A percentile compares a stretch with the other conserved stretches of the same genome.
phyloP scores from a whole-genome alignment of 1,284 basidiomycete genomes.

The Malassezia restricta region DNA sequence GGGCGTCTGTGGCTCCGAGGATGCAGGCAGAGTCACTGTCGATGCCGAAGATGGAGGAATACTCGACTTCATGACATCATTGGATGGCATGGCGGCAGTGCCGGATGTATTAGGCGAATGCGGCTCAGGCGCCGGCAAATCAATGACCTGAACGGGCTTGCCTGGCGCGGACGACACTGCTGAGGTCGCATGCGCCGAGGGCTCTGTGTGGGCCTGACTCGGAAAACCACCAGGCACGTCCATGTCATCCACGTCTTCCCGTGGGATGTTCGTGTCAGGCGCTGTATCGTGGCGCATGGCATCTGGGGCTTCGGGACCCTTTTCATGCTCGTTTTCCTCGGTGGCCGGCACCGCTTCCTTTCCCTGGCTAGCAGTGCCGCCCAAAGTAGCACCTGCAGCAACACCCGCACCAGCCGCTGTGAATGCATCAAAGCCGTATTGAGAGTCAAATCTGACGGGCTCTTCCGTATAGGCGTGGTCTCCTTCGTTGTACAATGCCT shows the following conservation, averaged over 20 bases:
- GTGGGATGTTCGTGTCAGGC: background rate
- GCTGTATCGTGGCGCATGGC: background rate
- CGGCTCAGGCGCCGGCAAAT: background rate
- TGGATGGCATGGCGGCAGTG: background rate
- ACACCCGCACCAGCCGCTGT: constrained; percentile 5
- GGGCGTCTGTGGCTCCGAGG: constrained; percentile 5
- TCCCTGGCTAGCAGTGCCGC: background rate
- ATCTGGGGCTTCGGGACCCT: background rate
- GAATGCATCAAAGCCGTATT: constrained; percentile 9
- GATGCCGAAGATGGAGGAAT: constrained; percentile 49
- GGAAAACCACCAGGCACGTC: constrained; percentile 21
- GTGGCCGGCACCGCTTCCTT: background rate
- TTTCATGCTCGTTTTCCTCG: background rate
- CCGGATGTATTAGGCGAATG: background rate
- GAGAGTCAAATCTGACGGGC: constrained; percentile 46
- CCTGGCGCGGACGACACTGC: background rate
- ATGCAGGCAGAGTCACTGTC: constrained; percentile 49
- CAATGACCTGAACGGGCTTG: background rate
- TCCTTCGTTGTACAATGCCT: constrained; percentile 36
- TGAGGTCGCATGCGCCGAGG: background rate
- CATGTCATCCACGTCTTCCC: background rate
- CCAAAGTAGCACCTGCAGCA: background rate
- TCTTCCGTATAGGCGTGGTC: constrained; percentile 23
- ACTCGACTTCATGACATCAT: background rate
- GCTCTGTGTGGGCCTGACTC: background rate